Conservation (phyloP, 208 protist species). For the Trypanosoma rangeli region DNA sequence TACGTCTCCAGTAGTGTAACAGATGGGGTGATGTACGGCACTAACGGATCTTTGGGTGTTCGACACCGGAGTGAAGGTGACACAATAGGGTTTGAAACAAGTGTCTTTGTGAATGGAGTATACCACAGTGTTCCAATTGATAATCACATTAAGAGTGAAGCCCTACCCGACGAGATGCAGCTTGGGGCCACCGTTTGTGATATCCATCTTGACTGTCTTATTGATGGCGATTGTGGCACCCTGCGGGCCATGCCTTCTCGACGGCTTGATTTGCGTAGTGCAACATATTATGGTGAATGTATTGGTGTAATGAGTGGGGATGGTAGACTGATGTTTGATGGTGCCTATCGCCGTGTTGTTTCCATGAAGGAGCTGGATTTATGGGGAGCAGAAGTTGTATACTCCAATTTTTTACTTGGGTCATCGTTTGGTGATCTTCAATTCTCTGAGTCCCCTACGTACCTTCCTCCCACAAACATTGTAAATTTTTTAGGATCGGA, state of each 20-base stretch:
- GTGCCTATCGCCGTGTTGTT: constrained; percentile 63
- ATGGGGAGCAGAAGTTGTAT: constrained; percentile 73
- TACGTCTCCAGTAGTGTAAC: constrained; percentile 79
- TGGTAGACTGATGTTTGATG: constrained; percentile 78
- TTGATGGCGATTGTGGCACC: constrained; percentile 83
- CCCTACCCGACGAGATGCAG: constrained; percentile 51
- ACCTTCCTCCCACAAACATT: background rate
- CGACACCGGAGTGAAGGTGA: constrained; percentile 77
- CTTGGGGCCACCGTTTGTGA: constrained; percentile 67
- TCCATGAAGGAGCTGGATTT: constrained; percentile 55
- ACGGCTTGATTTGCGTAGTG: constrained; percentile 63
- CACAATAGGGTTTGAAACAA: constrained; percentile 65
- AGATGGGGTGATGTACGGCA: constrained; percentile 87
- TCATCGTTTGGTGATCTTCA: constrained; percentile 7
- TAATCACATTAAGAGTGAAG: constrained; percentile 33
- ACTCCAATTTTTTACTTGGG: constrained; percentile 54
- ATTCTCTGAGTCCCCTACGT: background rate
- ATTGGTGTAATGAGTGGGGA: constrained; percentile 79
- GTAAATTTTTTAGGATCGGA: constrained; percentile 10
- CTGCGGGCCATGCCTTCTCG: constrained; percentile 60
- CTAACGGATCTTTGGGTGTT: constrained; percentile 82
- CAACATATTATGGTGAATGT: constrained; percentile 72
- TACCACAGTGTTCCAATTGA: constrained; percentile 59
- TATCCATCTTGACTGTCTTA: constrained; percentile 67
- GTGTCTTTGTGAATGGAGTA: constrained; percentile 77